Base-by-base conservation (phyloP, 768 basidiomycete genomes). In the Panaeolus papilionaceus region DNA sequence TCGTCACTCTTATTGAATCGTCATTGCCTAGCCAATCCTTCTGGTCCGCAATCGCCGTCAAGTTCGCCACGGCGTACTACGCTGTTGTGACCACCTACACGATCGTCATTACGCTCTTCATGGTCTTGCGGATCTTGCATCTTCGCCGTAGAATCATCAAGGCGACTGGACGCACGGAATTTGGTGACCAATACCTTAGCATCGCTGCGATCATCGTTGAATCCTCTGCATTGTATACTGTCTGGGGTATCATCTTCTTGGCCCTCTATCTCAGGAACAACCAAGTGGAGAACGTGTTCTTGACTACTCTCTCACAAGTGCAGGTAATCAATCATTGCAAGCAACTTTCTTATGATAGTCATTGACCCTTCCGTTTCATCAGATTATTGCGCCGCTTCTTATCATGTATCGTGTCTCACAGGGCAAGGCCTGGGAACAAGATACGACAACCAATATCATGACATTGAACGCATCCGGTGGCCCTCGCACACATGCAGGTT, bases 161-260 rank as follows among this genome's bases (percentile, higher is more conserved):
- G 14, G 45, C 45, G 18, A 47, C 63, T 62, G 64, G 63, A 42
- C 28, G 67, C 61, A 11, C 47, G 23, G 20, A 39, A 11, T 2
- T 54, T 58, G 38, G 61, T 23, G 44, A 9, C 3, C 69, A 67
- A 20, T 70, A 70, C 61, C 49, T 70, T 4, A 67, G 66, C 44
- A 63, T 70, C 8, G 66, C 61, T 2, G 63, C 69, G 44, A 67
- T 70, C 54, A 26, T 70, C n/a, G 49, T 70, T 14, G 69, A 70
- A 38, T 70, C 69, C 2, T 67, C 69, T 12, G 69, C 69, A 3
- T 39, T 70, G 2, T 70, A 64, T 26, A 62, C 69, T 2, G 44
- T 70, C 20, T 70, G 69, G 69, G 61, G 54, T 2, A 70, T 70
- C 20, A 67, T 70, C 23, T 70, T 67, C 37, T 28, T 70, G 7